These are phyloP conservation scores for Fusarium sp. DNA, from an alignment of 2,329 filamentous ascomycete species.

Conservation along the genomic window DNA sequence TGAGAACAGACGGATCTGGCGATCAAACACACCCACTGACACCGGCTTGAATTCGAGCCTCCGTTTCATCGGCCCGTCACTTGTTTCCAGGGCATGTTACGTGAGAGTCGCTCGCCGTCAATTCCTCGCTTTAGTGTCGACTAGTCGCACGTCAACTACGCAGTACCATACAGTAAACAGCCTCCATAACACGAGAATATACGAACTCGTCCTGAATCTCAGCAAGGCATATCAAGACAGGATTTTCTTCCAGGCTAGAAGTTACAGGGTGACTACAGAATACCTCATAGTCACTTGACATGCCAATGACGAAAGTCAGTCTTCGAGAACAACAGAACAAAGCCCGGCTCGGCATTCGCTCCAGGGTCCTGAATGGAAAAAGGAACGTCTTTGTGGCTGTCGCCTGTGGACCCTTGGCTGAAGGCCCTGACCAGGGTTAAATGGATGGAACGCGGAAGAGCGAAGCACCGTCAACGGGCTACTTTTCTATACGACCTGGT, in stretches of 20 bases:
- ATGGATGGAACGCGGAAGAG: conserved; percentile 36
- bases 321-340: conserved; percentile 32
- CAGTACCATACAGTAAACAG: background rate
- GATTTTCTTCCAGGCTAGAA: background rate
- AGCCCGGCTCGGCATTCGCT: conserved; percentile 12
- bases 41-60: conserved; percentile 34
- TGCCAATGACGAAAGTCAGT: conserved; percentile 10
- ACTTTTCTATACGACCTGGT: conserved; percentile 20
- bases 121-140: conserved; percentile 13
- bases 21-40: conserved; percentile 35
- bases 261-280: background rate
- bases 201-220: background rate
- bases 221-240: background rate
- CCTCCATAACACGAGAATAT: background rate
- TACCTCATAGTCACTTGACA: background rate
- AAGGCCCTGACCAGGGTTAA: conserved; percentile 15
- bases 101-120: conserved; percentile 7
- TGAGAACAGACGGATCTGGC: conserved; percentile 34
- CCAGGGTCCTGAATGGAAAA: background rate
- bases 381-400: too few relatives aligned
- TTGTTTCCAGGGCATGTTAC: conserved; percentile 18
- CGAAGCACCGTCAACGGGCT: conserved; percentile 36
- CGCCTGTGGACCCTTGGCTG: conserved; percentile 1
- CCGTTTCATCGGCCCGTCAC: conserved; percentile 41
- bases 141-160: conserved; percentile 5